Conservation (phyloP, 805 yeast species). For the Sugiyamaella smithiae region DNA sequence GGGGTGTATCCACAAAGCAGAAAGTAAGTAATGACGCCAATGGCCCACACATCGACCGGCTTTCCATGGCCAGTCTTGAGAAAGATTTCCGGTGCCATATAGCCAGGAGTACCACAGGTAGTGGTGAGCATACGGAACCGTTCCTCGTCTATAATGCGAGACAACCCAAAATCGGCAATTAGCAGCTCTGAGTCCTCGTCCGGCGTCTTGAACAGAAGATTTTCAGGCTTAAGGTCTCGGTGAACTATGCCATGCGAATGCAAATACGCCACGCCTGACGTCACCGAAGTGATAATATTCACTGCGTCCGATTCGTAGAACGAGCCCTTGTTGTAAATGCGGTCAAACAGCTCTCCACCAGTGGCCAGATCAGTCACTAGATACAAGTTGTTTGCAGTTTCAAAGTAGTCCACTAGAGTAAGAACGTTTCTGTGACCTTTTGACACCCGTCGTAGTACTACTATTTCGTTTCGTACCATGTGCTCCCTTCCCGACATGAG, state of each 20-base stretch:
- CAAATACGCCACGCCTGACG: slow-evolving; percentile 55
- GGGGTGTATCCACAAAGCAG: slow-evolving; percentile 74
- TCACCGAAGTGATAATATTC: slow-evolving; percentile 47
- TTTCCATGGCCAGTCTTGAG: slow-evolving; percentile 51
- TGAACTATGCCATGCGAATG: slow-evolving; percentile 62
- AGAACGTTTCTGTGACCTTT: slow-evolving; percentile 53
- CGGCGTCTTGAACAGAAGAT: slow-evolving; percentile 49
- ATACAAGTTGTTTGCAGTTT: slow-evolving; percentile 52
- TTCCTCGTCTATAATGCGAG: slow-evolving; percentile 45
- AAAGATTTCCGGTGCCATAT: slow-evolving; percentile 72
- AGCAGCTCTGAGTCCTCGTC: slow-evolving; percentile 42
- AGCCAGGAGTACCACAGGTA: slow-evolving; percentile 67
- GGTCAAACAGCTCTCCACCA: slow-evolving; percentile 68
- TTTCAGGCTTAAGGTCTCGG: slow-evolving; percentile 72
- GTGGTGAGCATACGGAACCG: slow-evolving; percentile 42
- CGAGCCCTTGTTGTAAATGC: slow-evolving; percentile 47
- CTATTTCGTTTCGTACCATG: slow-evolving; percentile 59
- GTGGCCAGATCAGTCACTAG: slow-evolving; percentile 64
- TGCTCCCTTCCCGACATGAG: slow-evolving; percentile 53
- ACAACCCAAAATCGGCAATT: slow-evolving; percentile 65
- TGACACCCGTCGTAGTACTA: slow-evolving; percentile 50
- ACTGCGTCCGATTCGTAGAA: slow-evolving; percentile 50
- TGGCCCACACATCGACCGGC: slow-evolving; percentile 72
- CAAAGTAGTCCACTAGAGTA: slow-evolving; percentile 66
- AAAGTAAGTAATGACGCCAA: slow-evolving; percentile 69